Evolutionary conservation across 345 rosid genomes (phyloP), one percentile per base, ranked within the genome.

Genomic region (Populus tremula): DNA sequence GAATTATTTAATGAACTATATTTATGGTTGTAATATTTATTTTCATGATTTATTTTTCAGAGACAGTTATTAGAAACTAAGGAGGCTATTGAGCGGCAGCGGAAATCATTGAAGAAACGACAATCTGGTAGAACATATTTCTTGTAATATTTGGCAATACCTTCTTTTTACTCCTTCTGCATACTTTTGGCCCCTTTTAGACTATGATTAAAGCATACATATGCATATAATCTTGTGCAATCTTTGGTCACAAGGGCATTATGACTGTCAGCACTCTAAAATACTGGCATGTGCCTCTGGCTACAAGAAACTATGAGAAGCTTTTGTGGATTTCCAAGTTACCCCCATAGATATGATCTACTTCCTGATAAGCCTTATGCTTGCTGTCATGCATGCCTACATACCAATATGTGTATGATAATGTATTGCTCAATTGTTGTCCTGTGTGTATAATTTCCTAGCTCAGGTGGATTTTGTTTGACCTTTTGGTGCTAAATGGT

Each of bases 31-130:
- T 69, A 31, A 41, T 38, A 43, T 23, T 35, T 63, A 2, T 50
- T 63, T 66, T 33, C 29, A 11, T 4, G 33, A 12, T 10, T 54
- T 27, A 16, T 78, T 56, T 76, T 79, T 59, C 76, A 96, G 99
- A 91, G 82, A 80, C 96, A 92, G 82, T 79, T 96, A 83, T 83
- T 96, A 78, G 98, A 96, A 88, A 91, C 91, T 23, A 96, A 91
- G 88, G 99, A 96, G 87, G 93, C 94, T 69, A 85, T 96, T 77
- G 99, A 96, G 84, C 91, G 98, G 73, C 98, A 90, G 81, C 87
- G 99, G 72, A 96, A 93, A 87, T 85, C 88, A 64, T 85, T 96
- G 73, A 96, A 96, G 92, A 96, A 96, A 82, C 91, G 96, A 72
- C 97, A 89, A 86, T 83, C 90, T 84, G 95, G 97, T 89, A 87